A percentile compares a stretch with the other conserved stretches of the same genome.
phyloP scores from a whole-genome alignment of 2,329 filamentous ascomycete species.

The Xylaria sp. region DNA sequence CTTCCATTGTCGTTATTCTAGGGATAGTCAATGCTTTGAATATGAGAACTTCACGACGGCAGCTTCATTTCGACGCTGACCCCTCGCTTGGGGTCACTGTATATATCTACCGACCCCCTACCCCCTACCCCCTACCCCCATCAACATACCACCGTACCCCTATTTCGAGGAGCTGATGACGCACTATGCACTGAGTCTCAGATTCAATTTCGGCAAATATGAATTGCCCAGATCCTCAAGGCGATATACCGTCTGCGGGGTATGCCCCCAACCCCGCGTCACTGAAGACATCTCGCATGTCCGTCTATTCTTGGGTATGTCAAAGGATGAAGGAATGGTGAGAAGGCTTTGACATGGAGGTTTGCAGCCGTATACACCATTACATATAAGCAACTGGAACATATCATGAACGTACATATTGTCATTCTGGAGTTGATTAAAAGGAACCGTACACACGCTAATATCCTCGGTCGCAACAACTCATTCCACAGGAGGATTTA shows the following conservation, averaged over 20 bases:
- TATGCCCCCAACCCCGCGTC: constrained; percentile 36
- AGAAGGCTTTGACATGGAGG: not conserved
- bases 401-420: not conserved
- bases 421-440: not conserved
- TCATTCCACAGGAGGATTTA: not conserved
- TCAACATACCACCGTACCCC: constrained; percentile 7
- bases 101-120: constrained; percentile 30
- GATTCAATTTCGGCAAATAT: constrained; percentile 43
- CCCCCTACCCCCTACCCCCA: constrained; percentile 3
- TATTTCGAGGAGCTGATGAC: constrained; percentile 11
- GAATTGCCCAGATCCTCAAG: constrained; percentile 20
- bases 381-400: not conserved
- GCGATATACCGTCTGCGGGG: constrained; percentile 40
- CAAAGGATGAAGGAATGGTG: not conserved
- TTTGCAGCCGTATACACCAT: not conserved
- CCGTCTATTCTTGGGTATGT: not conserved
- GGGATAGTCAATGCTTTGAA: not conserved
- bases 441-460: not conserved
- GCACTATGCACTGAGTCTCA: constrained; percentile 11
- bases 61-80: constrained; percentile 9
- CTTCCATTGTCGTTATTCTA: constrained; percentile 46
- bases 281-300: constrained; percentile 6
- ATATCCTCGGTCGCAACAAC: not conserved
- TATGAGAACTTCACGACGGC: not conserved
- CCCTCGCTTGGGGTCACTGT: constrained; percentile 13